Percentiles rank a stretch among this genome's conserved stretches.
Evolutionary conservation across 208 protist species (phyloP).

Genomic region (Acanthamoeba divionensis): DNA sequence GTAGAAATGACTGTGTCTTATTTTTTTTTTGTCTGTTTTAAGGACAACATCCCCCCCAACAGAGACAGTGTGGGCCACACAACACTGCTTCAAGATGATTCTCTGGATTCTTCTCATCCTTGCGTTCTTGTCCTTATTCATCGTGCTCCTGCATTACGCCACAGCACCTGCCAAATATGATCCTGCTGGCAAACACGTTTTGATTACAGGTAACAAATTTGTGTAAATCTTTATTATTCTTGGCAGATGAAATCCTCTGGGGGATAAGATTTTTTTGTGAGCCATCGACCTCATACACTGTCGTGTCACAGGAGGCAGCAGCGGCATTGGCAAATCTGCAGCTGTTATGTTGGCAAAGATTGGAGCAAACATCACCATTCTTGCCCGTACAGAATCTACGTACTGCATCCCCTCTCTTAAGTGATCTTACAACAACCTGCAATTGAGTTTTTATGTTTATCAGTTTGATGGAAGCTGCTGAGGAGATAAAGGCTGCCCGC

Average conservation of each 20-base stretch:
- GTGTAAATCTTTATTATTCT: neutral
- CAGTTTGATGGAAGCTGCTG: constrained; percentile 35
- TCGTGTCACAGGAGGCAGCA: neutral
- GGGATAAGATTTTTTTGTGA: neutral
- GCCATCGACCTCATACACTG: neutral
- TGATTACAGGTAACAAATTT: constrained; percentile 54
- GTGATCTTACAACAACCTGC: no score
- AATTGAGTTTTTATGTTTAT: no score
- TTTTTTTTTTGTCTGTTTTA: no score
- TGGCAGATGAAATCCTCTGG: neutral
- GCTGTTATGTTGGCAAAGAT: constrained; percentile 28
- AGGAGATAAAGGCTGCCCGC: neutral
- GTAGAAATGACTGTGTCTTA: no score
- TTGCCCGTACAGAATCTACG: constrained; percentile 35
- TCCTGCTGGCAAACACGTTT: constrained; percentile 41
- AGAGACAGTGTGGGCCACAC: no score
- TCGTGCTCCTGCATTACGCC: neutral
- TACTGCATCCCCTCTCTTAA: no score
- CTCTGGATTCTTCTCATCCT: no score
- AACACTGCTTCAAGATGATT: no score
- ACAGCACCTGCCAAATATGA: neutral
- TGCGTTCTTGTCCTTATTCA: neutral
- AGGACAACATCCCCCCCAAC: no score
- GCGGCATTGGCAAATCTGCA: constrained; percentile 58
- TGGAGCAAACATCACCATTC: constrained; percentile 58